phyloP scores from a whole-genome alignment of 75 land plant genomes.

The Picea glauca region DNA sequence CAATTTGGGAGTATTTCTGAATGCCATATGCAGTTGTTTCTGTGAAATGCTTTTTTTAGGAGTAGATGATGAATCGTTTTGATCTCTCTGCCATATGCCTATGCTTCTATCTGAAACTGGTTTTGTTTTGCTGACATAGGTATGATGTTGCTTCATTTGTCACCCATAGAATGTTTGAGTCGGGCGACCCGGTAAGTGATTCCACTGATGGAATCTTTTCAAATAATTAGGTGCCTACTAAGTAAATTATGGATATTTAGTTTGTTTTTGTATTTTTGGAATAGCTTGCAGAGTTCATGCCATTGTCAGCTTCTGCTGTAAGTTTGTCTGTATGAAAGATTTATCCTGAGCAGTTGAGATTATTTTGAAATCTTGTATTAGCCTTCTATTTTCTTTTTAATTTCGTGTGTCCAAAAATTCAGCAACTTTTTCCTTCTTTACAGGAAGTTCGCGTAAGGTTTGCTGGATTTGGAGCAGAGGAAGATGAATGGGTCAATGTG shows the following conservation, averaged over 20 bases:
- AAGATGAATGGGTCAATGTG: conserved; percentile 96
- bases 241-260: background rate
- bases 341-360: background rate
- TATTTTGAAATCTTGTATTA: background rate
- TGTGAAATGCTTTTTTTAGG: no score
- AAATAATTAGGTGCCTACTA: background rate
- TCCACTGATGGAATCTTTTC: background rate
- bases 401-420: background rate
- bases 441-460: conserved; percentile 95
- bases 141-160: conserved; percentile 81
- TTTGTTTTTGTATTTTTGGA: background rate
- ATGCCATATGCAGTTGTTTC: no score
- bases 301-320: background rate
- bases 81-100: background rate
- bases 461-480: conserved; percentile 95
- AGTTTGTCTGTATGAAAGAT: background rate
- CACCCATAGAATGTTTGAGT: conserved; percentile 56
- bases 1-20: background rate
- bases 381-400: background rate
- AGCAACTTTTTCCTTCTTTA: conserved; percentile 4
- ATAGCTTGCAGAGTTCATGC: background rate
- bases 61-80: background rate
- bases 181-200: conserved; percentile 69
- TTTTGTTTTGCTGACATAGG: conserved; percentile 32
- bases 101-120: background rate